A percentile compares a stretch with the other conserved stretches of the same genome.
Evolutionary conservation across 306 rosid species (phyloP).

Genomic region (Ceratonia siliqua): DNA sequence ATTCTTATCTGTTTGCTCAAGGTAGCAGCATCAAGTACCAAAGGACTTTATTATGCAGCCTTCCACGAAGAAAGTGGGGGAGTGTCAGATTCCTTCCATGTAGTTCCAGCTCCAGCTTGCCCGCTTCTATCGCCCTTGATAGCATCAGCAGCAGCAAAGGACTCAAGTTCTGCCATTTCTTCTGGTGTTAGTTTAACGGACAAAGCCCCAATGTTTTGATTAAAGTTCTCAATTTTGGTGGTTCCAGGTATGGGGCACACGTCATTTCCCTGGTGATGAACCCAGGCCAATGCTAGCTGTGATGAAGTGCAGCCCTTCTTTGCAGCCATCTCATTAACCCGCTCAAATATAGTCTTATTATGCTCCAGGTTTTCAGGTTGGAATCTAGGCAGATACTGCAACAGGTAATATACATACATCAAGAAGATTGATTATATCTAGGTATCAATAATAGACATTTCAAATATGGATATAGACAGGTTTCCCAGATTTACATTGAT

Average conservation of each 20-base stretch:
- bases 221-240: constrained; percentile 60
- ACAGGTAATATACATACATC: background rate
- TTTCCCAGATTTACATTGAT: background rate
- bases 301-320: constrained; percentile 65
- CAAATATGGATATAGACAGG: background rate
- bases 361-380: constrained; percentile 60
- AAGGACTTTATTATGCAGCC: constrained; percentile 2
- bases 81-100: constrained; percentile 57
- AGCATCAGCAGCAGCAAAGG: constrained; percentile 45
- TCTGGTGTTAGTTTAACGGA: constrained; percentile 60
- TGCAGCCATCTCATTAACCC: constrained; percentile 56
- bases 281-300: constrained; percentile 67
- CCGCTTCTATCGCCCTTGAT: constrained; percentile 51
- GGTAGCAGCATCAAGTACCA: background rate
- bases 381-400: constrained; percentile 54
- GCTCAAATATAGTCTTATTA: constrained; percentile 59
- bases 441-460: background rate
- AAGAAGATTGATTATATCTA: background rate
- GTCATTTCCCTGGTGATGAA: constrained; percentile 69
- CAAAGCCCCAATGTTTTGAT: constrained; percentile 64
- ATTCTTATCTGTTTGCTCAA: background rate
- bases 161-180: constrained; percentile 65
- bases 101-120: accelerated
- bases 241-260: constrained; percentile 84
- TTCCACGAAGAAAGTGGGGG: constrained; percentile 71